Conservation (phyloP, 108 stramenopile genomes). For the Cyclostephanos tholiformis region DNA sequence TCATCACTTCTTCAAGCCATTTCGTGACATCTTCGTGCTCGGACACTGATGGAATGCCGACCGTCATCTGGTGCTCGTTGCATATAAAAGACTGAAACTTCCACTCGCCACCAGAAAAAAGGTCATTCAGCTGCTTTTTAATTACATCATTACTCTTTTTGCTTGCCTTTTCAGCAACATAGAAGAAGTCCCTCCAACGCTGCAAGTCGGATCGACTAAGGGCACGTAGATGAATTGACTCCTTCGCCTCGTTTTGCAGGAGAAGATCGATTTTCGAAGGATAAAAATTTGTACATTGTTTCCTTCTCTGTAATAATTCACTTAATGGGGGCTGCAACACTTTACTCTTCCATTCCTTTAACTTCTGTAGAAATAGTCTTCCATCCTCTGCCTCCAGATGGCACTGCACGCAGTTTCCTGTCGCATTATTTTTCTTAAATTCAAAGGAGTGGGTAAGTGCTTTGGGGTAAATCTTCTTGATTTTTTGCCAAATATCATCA, state of each 20-base stretch:
- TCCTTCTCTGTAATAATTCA: conserved; percentile 15
- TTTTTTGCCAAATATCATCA: conserved; percentile 48
- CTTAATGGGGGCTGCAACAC: conserved; percentile 15
- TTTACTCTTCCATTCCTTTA: conserved; percentile 45
- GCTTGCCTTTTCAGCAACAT: conserved; percentile 12
- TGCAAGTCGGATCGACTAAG: conserved; percentile 28
- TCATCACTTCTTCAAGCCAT: conserved; percentile 18
- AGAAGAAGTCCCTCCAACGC: conserved; percentile 35
- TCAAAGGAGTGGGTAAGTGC: conserved; percentile 45
- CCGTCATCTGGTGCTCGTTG: conserved; percentile 17
- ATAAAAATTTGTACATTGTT: not conserved
- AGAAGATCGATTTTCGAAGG: conserved; percentile 11
- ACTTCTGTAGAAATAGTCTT: conserved; percentile 22
- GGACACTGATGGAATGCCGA: conserved; percentile 12
- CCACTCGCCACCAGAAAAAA: conserved; percentile 27
- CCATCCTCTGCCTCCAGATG: conserved; percentile 33
- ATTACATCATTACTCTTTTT: conserved; percentile 27
- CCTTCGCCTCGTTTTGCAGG: not conserved
- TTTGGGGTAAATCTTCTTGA: conserved; percentile 62
- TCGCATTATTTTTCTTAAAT: conserved; percentile 9
- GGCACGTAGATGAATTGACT: conserved; percentile 16
- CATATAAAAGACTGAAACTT: conserved; percentile 25
- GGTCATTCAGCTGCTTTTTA: conserved; percentile 17
- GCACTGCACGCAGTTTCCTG: conserved; percentile 45
- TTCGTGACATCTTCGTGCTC: conserved; percentile 2